Evolutionary conservation across 495 filamentous ascomycete genomes (phyloP), one percentile per base, ranked within the genome.

Genomic region (Penicillium riverlandense): DNA sequence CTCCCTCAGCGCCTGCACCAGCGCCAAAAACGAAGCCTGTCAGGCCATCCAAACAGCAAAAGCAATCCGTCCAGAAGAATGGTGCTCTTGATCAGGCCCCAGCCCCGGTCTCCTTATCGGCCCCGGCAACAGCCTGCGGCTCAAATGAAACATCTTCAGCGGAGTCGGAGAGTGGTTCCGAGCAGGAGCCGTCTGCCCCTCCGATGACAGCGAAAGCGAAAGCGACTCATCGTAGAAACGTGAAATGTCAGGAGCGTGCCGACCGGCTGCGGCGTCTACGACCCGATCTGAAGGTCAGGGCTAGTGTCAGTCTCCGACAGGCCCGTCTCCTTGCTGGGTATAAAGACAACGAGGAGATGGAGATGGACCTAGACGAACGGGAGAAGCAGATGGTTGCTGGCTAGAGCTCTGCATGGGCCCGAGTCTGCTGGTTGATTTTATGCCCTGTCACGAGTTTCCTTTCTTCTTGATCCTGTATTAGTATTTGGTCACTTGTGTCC

Each of bases 321-420:
- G 57, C 59, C n/a, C 27, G 63, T 14, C 49, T 39, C 15, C 52
- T 63, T 14, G 56, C 52, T 2, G 60, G 59, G 8, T 67, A 67
- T 36, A 53, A 58, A 33, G 51, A 48, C 11, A 50, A 59, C 30
- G 54, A 53, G 29, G 49, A 62, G 35, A 63, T 67, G 55, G 53
- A 63, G 13, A 43, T 44, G 44, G 61, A 65, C 29, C 52, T 67
- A 8, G 42, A 45, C 4, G 16, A 30, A 15, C 47, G 58, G 12
- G 62, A 63, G 48, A 59, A 59, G 39, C 51, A 37, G 22, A 31
- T 50, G n/a, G 40, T 34, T 31, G 9, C 29, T 15, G 28, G 48
- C 10, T 5, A 3, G n/a, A 34, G n/a, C 32, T 10, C 32, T 34
- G 10, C n/a, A 11, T 34, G 9, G 6, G 9, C 32, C 10, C n/a